phyloP scores from a whole-genome alignment of 75 land plant genomes.

The Cryptomeria japonica region DNA sequence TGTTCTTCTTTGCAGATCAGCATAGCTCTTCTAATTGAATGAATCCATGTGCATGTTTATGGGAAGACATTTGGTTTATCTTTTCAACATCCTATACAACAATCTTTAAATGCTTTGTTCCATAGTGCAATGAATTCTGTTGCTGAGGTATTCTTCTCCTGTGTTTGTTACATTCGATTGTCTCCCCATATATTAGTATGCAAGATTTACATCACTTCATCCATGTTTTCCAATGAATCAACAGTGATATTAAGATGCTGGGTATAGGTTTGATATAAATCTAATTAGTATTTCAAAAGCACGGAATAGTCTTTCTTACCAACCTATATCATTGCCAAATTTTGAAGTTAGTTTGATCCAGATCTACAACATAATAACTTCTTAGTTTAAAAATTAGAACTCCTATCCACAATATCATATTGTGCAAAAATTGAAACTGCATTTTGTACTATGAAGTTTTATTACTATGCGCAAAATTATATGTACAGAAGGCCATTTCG shows the following conservation, averaged over 20 bases:
- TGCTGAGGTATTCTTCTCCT: neutral
- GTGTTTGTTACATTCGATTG: neutral
- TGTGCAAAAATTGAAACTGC: neutral
- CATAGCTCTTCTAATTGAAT: neutral
- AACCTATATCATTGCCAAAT: neutral
- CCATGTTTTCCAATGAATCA: neutral
- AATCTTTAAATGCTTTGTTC: neutral
- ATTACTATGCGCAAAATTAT: neutral
- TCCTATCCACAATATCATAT: neutral
- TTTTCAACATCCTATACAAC: neutral
- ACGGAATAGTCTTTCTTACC: neutral
- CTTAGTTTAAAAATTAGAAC: neutral
- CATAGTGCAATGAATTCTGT: neutral
- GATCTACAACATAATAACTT: neutral
- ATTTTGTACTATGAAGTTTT: neutral
- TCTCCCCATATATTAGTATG: neutral
- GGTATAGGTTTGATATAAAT: neutral
- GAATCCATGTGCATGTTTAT: neutral
- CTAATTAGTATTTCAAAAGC: neutral
- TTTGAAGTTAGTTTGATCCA: neutral
- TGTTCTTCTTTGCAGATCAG: neutral
- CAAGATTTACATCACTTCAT: neutral
- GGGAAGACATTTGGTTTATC: neutral
- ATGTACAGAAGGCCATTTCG: neutral
- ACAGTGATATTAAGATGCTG: neutral